Percentiles rank a stretch among this genome's conserved stretches.
These are phyloP conservation scores for Podospora tetraspora DNA, from an alignment of 495 filamentous ascomycete genomes.

Conservation along the genomic window DNA sequence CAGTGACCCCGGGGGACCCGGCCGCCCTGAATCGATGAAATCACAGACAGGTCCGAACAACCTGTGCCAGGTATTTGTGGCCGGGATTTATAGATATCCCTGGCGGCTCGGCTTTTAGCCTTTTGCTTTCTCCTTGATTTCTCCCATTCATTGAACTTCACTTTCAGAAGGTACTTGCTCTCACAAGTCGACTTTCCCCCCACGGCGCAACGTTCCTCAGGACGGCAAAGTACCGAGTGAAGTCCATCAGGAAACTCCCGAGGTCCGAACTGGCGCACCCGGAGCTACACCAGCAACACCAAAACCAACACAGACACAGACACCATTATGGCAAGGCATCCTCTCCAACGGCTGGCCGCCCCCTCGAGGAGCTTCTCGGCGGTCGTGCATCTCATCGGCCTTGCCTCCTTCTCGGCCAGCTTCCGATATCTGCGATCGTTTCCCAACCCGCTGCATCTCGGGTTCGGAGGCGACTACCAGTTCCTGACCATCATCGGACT, in stretches of 20 bases:
- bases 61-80: background rate
- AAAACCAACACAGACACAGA: background rate
- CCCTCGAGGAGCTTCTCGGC: slow-evolving; percentile 67
- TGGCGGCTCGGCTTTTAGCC: background rate
- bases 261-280: background rate
- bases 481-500: slow-evolving; percentile 83
- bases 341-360: slow-evolving; percentile 64
- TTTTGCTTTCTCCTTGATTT: background rate
- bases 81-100: background rate
- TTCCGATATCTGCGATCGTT: slow-evolving; percentile 53
- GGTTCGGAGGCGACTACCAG: slow-evolving; percentile 80
- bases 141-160: background rate
- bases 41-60: background rate
- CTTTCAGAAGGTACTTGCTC: background rate
- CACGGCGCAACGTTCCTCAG: background rate
- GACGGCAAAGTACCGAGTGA: background rate
- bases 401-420: slow-evolving; percentile 61
- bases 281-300: background rate
- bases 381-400: slow-evolving; percentile 62
- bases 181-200: background rate
- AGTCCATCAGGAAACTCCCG: background rate
- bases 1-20: background rate
- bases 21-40: background rate
- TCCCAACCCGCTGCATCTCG: slow-evolving; percentile 51
- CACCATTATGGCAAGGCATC: slow-evolving; percentile 45